Conservation (phyloP, 2,329 filamentous ascomycete species). For the Aspergillus sp. region DNA sequence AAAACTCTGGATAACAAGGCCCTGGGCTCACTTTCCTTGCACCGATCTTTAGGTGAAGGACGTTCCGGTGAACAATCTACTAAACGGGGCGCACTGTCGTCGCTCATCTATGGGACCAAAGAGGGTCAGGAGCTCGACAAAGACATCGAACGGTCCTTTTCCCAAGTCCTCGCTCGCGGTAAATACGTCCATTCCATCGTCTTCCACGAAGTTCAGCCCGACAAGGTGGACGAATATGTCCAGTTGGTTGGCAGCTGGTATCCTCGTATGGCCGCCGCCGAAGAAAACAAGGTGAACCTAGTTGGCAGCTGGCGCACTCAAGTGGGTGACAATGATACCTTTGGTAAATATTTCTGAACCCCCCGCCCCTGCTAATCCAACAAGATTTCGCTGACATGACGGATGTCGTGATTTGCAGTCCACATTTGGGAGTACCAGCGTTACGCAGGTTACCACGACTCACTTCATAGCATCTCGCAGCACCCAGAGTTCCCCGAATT, state of each 20-base stretch:
- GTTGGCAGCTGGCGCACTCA: constrained; percentile 98
- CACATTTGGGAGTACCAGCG: constrained; percentile 99
- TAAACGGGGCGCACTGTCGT: constrained; percentile 68
- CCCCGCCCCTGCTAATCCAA: too few relatives aligned
- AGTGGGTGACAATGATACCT: constrained; percentile 93
- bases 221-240: constrained; percentile 91
- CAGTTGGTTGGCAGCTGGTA: constrained; percentile 87
- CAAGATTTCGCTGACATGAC: too few relatives aligned
- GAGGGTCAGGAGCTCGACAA: constrained; percentile 90
- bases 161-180: constrained; percentile 83
- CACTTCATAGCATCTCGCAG: constrained; percentile 71
- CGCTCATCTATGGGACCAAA: constrained; percentile 92
- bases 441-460: constrained; percentile 91
- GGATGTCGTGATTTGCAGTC: constrained; percentile 46
- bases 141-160: constrained; percentile 93
- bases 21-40: constrained; percentile 53
- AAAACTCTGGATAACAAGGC: constrained; percentile 37
- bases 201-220: constrained; percentile 89
- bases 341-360: constrained; percentile 54
- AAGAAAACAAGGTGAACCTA: constrained; percentile 88
- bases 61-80: constrained; percentile 53
- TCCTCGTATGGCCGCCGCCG: constrained; percentile 71
- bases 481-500: constrained; percentile 80
- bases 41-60: constrained; percentile 47
- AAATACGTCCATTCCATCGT: constrained; percentile 99